phyloP scores from a whole-genome alignment of 2,329 filamentous ascomycete genomes.

The Fusarium sp. region DNA sequence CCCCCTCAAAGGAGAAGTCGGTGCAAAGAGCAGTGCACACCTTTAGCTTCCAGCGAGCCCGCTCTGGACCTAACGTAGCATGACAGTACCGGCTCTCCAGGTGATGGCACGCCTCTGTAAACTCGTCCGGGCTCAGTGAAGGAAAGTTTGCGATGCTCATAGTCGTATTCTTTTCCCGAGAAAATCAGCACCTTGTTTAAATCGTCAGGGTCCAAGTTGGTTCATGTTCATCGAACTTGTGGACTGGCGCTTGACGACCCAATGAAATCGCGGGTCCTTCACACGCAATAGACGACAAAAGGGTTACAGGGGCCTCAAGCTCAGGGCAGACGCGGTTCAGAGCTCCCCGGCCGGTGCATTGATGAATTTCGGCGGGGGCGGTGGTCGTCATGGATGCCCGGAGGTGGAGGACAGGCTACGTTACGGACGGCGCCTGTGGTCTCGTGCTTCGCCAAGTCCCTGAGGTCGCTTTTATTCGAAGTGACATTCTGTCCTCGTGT shows the following conservation, averaged over 20 bases:
- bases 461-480: background rate
- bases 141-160: conserved; percentile 65
- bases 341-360: conserved; percentile 10
- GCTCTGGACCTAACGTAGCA: conserved; percentile 63
- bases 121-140: conserved; percentile 67
- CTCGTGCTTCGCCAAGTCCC: conserved; percentile 36
- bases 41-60: conserved; percentile 63
- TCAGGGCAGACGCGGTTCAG: background rate
- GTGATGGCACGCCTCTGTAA: conserved; percentile 68
- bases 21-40: conserved; percentile 60
- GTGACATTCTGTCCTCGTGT: conserved; percentile 3
- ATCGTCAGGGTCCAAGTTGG: conserved; percentile 6
- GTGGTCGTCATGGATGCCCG: conserved; percentile 19
- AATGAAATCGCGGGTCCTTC: conserved; percentile 1
- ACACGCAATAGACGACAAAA: background rate
- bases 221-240: background rate
- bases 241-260: conserved; percentile 2
- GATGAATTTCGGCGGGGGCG: conserved; percentile 8
- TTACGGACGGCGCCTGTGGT: conserved; percentile 24
- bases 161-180: background rate
- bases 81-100: conserved; percentile 66
- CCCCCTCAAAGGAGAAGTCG: conserved; percentile 52
- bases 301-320: background rate
- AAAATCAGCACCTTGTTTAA: background rate
- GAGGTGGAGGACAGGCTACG: background rate